Percentiles rank a stretch among this genome's conserved stretches.
These are phyloP conservation scores for Phytophthora sp. DNA, from an alignment of 352 stramenopile genomes.

Conservation along the genomic window DNA sequence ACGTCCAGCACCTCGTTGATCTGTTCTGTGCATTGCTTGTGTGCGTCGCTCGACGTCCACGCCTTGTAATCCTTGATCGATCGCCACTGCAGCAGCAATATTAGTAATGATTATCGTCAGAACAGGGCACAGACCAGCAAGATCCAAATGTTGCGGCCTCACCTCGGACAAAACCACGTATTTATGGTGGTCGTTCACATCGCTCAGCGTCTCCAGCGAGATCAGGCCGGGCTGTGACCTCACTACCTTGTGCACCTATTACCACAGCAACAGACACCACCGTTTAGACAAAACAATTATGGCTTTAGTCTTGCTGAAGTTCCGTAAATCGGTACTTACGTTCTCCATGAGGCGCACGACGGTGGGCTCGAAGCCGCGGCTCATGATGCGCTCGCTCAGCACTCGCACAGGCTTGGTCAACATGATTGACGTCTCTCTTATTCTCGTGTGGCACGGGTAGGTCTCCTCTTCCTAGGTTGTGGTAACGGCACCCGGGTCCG, in stretches of 20 bases:
- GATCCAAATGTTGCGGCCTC: background rate
- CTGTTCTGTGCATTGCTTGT: conserved; percentile 82
- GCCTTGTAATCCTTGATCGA: conserved; percentile 83
- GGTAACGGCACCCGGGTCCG: conserved; percentile 13
- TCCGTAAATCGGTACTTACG: conserved; percentile 30
- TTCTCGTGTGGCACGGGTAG: background rate
- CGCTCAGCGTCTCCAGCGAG: conserved; percentile 82
- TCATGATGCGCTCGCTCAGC: conserved; percentile 87
- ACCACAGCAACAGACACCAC: background rate
- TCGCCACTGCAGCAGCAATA: conserved; percentile 57
- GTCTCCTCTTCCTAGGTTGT: conserved; percentile 27
- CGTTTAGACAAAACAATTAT: too few relatives aligned
- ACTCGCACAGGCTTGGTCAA: conserved; percentile 71
- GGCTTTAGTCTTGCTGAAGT: too few relatives aligned
- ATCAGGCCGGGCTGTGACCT: conserved; percentile 74
- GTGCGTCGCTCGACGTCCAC: conserved; percentile 79
- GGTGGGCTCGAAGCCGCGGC: conserved; percentile 81
- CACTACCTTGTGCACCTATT: conserved; percentile 79
- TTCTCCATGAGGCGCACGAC: conserved; percentile 84
- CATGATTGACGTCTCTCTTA: conserved; percentile 23
- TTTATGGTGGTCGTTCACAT: conserved; percentile 88
- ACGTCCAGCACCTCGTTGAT: conserved; percentile 89
- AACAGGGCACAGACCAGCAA: too few relatives aligned
- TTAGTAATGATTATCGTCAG: too few relatives aligned
- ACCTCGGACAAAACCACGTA: conserved; percentile 89